These are phyloP conservation scores for Neolecta irregularis DNA, from an alignment of 1,139 yeast species.

Conservation along the genomic window DNA sequence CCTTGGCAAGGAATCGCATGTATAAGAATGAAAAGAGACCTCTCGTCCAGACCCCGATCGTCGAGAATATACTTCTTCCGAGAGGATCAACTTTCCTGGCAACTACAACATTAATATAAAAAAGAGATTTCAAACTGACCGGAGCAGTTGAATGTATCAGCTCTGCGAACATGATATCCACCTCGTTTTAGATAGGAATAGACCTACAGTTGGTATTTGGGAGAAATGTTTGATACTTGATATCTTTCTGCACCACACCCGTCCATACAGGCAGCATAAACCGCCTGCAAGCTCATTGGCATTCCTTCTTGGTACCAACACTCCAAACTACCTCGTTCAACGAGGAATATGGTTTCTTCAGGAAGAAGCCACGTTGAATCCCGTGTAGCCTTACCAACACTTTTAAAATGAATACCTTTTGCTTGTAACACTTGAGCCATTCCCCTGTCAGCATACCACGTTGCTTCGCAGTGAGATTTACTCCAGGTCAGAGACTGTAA, in stretches of 20 bases:
- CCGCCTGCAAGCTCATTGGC: slow-evolving; percentile 47
- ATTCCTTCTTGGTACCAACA: slow-evolving; percentile 32
- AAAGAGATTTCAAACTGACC: not conserved
- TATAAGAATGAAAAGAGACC: slow-evolving; percentile 3
- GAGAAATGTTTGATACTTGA: slow-evolving; percentile 24
- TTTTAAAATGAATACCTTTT: slow-evolving; percentile 58
- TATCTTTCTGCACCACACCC: slow-evolving; percentile 34
- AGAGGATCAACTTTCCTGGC: too few relatives aligned
- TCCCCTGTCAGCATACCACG: slow-evolving; percentile 32
- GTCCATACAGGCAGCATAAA: slow-evolving; percentile 40
- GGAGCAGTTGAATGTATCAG: slow-evolving; percentile 14
- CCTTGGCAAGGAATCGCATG: not conserved
- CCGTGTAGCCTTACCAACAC: slow-evolving; percentile 47
- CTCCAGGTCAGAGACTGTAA: slow-evolving; percentile 14
- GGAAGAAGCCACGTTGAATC: slow-evolving; percentile 33
- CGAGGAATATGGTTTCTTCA: slow-evolving; percentile 60
- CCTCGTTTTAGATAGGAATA: slow-evolving; percentile 62
- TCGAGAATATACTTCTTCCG: too few relatives aligned
- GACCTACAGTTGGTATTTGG: slow-evolving; percentile 26
- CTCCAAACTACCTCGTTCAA: slow-evolving; percentile 68
- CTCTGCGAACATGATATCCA: slow-evolving; percentile 53
- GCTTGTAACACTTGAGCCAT: slow-evolving; percentile 41
- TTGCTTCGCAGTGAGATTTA: slow-evolving; percentile 25
- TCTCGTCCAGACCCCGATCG: slow-evolving; percentile 1
- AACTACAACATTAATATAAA: not conserved